Percentiles rank a stretch among this genome's conserved stretches.
phyloP scores from a whole-genome alignment of 768 basidiomycete genomes.

The Agaricus bisporus region DNA sequence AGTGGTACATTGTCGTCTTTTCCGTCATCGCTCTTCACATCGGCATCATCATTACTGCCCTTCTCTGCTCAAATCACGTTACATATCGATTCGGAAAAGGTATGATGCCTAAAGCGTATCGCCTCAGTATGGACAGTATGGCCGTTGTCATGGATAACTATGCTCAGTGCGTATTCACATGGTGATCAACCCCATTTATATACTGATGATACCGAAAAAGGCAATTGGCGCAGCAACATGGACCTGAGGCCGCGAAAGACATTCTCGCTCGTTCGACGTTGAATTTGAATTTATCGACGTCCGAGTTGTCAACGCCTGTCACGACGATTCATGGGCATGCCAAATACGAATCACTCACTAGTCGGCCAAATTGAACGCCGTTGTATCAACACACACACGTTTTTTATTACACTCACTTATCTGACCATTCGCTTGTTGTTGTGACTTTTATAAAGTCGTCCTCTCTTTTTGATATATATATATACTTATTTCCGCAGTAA shows the following conservation, averaged over 20 bases:
- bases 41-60: conserved; percentile 50
- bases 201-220: conserved; percentile 26
- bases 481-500: too few species aligned
- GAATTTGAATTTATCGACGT: conserved; percentile 24
- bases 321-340: neutral
- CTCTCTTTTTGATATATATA: neutral
- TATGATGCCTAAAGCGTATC: conserved; percentile 81
- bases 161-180: conserved; percentile 63
- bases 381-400: too few species aligned
- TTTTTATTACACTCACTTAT: too few species aligned
- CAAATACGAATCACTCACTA: conserved; percentile 6
- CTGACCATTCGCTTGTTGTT: too few species aligned
- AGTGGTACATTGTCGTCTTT: conserved; percentile 66
- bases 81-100: conserved; percentile 87
- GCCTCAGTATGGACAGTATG: conserved; percentile 64
- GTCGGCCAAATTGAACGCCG: neutral
- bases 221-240: conserved; percentile 67
- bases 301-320: neutral
- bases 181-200: neutral
- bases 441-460: too few species aligned
- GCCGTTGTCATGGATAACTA: conserved; percentile 82
- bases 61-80: conserved; percentile 77
- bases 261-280: conserved; percentile 47
- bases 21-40: conserved; percentile 64
- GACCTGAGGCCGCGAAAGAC: conserved; percentile 50